Evolutionary conservation across 805 yeast species (phyloP), one percentile per base, ranked within the genome.

Genomic region (Nakazawaea ambrosiae): DNA sequence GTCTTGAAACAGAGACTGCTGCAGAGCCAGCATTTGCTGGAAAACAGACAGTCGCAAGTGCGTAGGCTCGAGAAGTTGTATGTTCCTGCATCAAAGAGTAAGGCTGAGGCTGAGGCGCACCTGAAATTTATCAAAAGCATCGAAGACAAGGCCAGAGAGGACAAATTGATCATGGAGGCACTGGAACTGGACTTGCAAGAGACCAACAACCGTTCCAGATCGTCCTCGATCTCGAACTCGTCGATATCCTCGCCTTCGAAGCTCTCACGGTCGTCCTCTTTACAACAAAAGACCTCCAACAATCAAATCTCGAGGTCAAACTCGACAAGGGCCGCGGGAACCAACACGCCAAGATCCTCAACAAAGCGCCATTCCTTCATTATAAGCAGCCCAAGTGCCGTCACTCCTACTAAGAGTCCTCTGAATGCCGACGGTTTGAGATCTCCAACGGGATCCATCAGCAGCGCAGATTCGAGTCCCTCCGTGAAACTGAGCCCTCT

Each of bases 71-170:
- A 48, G 36, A 51, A 49, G 2, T 41, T 49, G 38, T 54, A 46
- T 27, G 39, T 47, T 15, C 42, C 48, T 16, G 57, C 59, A 11
- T 48, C 46, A 12, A 53, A 53, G 29, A 30, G 32, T 10, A 54
- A 53, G 27, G 24, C 39, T 1, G 55, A 51, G 22, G 48, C 41
- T 29, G 59, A 51, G 27, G 45, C 39, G 27, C 57, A 53, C 30
- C 45, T 54, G 3, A 49, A 35, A 31, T 27, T 49, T 20, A 51
- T 54, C 33, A 47, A 47, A 25, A 47, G 50, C 24, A 16, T 49
- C 3, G 43, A 40, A 15, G 54, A 49, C 15, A 42, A 44, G 8
- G 57, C 56, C 5, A 52, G 45, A 33, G 58, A 51, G 25, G 50
- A 48, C 1, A 40, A 55, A 19, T 19, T 47, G 18, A 27, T 36